Conservation (phyloP, 106 monocot species). For the Dendrobium chrysotoxum region DNA sequence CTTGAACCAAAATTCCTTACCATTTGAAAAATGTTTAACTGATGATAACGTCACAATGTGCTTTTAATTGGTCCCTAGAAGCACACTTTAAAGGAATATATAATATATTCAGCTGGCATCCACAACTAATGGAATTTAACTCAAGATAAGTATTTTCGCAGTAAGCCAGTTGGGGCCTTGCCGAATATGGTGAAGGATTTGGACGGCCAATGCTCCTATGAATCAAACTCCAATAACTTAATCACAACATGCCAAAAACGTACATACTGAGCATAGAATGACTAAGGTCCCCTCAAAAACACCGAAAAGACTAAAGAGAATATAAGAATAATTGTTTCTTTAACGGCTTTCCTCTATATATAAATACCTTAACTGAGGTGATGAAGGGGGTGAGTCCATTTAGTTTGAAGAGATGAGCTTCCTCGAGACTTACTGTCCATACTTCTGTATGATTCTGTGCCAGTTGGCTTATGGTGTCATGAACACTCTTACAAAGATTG, state of each 20-base stretch:
- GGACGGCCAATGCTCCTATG: background rate
- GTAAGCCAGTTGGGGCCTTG: no score
- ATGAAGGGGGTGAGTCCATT: background rate
- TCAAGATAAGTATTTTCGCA: no score
- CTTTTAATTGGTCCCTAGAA: no score
- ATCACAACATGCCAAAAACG: no score
- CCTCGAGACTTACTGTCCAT: conserved; percentile 20
- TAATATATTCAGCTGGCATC: no score
- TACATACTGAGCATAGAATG: background rate
- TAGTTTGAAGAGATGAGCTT: conserved; percentile 12
- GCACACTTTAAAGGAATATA: no score
- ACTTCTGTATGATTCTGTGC: conserved; percentile 22
- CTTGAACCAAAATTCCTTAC: no score
- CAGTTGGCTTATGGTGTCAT: conserved; percentile 36
- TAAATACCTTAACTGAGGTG: background rate
- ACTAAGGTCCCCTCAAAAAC: background rate
- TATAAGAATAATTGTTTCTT: no score
- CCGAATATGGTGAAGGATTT: no score
- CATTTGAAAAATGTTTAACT: no score
- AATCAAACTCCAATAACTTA: background rate
- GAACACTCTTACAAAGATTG: conserved; percentile 50
- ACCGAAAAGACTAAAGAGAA: background rate
- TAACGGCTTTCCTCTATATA: background rate
- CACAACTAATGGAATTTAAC: no score
- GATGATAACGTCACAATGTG: no score